Evolutionary conservation across 257 asterid genomes (phyloP), one percentile per base, ranked within the genome.

Genomic region (Primulina eburnea): DNA sequence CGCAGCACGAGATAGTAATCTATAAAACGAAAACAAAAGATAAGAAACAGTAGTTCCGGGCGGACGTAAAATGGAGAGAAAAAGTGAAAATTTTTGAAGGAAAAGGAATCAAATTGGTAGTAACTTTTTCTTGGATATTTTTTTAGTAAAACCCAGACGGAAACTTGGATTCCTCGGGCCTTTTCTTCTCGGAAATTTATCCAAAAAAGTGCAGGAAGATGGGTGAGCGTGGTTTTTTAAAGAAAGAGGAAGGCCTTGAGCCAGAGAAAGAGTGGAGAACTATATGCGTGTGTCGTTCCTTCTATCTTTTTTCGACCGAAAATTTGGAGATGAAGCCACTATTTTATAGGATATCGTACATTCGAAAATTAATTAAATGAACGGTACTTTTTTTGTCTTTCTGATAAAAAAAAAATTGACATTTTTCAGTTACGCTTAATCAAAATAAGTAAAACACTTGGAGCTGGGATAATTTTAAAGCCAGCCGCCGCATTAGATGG

Each of bases 101-200:
- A 43, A 10, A 29, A 58, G 35, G 80, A 76, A 78, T 76, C 63
- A 75, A 68, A 9, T 30, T 55, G 61, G 71, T 17, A 28, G 12
- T 8, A 34, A 38, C 71, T 73, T 72, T 71, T 63, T 71, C 73
- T 66, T 12, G 69, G 81, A 78, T 73, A 70, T 64, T 75, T 24
- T 24, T 24, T 24, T 24, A 24, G 26, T 24, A 24, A 24, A 74
- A 76, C 82, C 81, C 81, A 76, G 78, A 70, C 71, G 79, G 79
- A 75, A 76, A 67, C 75, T 78, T 63, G n/a, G 67, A 33, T 35
- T 62, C 67, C 52, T 33, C 7, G 20, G 55, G n/a, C 17, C 14
- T 47, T 47, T 50, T 4, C 56, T 50, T 50, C 56, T 50, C 1
- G 56, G 20, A 50, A 50, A 50, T 16, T 14, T 50, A 50, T 50